Evolutionary conservation across 208 protist genomes (phyloP).

Genomic region (Blechomonas ayalai): DNA sequence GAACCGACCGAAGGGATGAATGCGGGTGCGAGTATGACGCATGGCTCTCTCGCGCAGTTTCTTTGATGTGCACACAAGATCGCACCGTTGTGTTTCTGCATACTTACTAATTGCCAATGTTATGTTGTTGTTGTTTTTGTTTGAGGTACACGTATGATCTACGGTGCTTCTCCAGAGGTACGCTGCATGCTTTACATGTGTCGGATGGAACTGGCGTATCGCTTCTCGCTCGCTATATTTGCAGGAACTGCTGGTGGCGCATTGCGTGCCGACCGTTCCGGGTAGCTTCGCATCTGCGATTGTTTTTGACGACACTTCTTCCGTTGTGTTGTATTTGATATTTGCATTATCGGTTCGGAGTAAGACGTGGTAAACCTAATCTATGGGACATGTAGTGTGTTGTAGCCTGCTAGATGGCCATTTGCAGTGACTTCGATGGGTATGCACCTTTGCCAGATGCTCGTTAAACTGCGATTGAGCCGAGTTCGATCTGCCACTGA

Average conservation of each 20-base stretch:
- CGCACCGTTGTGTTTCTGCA: constrained; percentile 32
- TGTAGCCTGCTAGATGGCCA: constrained; percentile 1
- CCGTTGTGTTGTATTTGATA: neutral
- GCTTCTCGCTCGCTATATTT: too few species aligned
- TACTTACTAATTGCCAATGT: constrained; percentile 26
- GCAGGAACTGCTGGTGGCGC: constrained; percentile 33
- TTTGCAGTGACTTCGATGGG: neutral
- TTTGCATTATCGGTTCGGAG: neutral
- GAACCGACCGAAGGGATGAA: too few species aligned
- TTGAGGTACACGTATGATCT: constrained; percentile 27
- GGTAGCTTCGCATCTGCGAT: neutral
- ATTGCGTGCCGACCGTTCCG: constrained; percentile 23
- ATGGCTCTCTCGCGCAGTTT: too few species aligned
- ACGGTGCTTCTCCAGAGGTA: constrained; percentile 19
- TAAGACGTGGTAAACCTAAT: neutral
- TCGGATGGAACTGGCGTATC: too few species aligned
- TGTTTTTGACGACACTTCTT: constrained; percentile 1
- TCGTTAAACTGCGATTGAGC: too few species aligned
- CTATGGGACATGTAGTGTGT: too few species aligned
- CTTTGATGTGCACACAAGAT: constrained; percentile 35
- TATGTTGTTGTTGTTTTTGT: constrained; percentile 31
- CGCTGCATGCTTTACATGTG: constrained; percentile 53
- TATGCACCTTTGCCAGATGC: neutral
- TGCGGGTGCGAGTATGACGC: too few species aligned
- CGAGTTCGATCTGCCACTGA: neutral